Conservation (phyloP, 495 filamentous ascomycete species). For the Beverwykella pulmonaria region DNA sequence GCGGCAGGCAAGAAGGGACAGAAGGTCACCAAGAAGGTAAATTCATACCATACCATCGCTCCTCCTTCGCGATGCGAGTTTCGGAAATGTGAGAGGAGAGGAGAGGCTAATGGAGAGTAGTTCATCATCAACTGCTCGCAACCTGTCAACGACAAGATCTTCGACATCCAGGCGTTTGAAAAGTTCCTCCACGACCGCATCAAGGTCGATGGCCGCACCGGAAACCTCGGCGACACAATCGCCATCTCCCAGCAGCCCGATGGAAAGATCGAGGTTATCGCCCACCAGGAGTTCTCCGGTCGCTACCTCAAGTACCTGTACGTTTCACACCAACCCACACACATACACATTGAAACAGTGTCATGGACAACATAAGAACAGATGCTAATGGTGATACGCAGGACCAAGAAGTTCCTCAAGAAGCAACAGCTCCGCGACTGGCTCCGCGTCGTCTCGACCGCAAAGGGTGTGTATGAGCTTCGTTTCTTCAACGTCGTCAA, state of each 20-base stretch:
- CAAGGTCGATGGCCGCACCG: slow-evolving; percentile 97
- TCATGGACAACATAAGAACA: background rate
- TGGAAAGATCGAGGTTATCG: slow-evolving; percentile 95
- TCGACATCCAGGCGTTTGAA: slow-evolving; percentile 97
- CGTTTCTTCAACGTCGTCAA: slow-evolving; percentile 99
- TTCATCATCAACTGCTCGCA: slow-evolving; percentile 99
- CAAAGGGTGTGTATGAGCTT: slow-evolving; percentile 96
- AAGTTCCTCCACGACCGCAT: slow-evolving; percentile 99
- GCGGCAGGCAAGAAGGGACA: slow-evolving; percentile 57
- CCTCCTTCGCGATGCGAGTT: background rate
- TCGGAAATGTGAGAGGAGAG: background rate
- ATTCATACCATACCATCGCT: slow-evolving; percentile 1
- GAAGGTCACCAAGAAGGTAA: slow-evolving; percentile 72
- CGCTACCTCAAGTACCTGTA: slow-evolving; percentile 99
- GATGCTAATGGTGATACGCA: slow-evolving; percentile 45
- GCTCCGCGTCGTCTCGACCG: slow-evolving; percentile 96
- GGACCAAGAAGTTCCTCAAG: slow-evolving; percentile 99
- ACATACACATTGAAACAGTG: background rate
- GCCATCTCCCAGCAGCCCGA: slow-evolving; percentile 87
- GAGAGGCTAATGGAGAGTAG: slow-evolving; percentile 49
- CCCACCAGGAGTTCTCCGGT: slow-evolving; percentile 96
- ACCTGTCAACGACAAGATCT: slow-evolving; percentile 98
- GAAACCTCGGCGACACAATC: slow-evolving; percentile 94
- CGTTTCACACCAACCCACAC: slow-evolving; percentile 48
- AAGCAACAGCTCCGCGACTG: slow-evolving; percentile 99